Conservation (phyloP, 768 basidiomycete species). For the Pleurotus tuoliensis region DNA sequence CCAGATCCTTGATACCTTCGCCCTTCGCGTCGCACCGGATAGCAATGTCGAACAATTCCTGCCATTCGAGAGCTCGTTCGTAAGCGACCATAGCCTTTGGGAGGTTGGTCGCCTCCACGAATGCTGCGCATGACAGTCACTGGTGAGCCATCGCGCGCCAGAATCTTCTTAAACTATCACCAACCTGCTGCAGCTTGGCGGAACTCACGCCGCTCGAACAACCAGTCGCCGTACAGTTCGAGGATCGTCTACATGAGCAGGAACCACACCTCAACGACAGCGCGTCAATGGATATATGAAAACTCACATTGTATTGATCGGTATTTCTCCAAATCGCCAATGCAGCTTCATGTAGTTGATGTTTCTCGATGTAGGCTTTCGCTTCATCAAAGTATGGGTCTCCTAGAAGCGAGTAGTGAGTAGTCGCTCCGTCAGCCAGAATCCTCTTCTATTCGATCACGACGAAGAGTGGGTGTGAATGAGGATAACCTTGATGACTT, state of each 20-base stretch:
- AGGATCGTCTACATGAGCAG: constrained; percentile 51
- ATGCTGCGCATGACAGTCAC: constrained; percentile 42
- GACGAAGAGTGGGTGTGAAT: not conserved
- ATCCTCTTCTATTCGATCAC: no score
- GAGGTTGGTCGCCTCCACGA: constrained; percentile 58
- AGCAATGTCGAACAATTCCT: constrained; percentile 84
- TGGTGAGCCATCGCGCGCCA: no score
- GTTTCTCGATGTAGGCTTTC: constrained; percentile 69
- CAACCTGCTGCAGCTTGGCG: constrained; percentile 78
- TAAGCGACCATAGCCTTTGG: constrained; percentile 83
- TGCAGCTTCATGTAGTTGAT: constrained; percentile 73
- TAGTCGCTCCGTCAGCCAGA: no score
- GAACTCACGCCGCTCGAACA: constrained; percentile 84
- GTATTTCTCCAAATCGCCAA: constrained; percentile 70
- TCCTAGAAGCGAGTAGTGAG: constrained; percentile 36
- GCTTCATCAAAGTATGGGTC: constrained; percentile 74
- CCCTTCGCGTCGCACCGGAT: constrained; percentile 40
- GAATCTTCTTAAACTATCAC: constrained; percentile 9
- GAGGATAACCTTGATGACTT: not conserved
- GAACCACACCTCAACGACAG: constrained; percentile 9
- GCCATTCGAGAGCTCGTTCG: constrained; percentile 87
- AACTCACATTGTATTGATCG: constrained; percentile 56
- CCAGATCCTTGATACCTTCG: constrained; percentile 61
- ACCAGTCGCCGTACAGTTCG: constrained; percentile 78
- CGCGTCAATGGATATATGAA: not conserved